These are phyloP conservation scores for Serendipita sp. DNA, from an alignment of 768 basidiomycete genomes.

Conservation along the genomic window DNA sequence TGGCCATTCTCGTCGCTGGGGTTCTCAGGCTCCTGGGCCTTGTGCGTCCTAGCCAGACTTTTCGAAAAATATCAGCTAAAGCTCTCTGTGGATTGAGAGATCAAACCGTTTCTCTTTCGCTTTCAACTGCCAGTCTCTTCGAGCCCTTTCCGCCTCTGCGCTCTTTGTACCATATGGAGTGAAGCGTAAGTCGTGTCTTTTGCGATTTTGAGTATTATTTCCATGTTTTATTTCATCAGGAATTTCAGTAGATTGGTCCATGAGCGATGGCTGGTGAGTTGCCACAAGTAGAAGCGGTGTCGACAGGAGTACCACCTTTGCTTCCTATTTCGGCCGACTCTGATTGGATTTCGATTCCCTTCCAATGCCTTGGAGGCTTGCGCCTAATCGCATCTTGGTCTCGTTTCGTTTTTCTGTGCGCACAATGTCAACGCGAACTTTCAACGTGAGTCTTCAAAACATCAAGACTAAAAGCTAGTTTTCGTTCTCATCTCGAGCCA, in stretches of 20 bases:
- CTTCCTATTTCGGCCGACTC: no score
- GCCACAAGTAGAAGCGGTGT: conserved; percentile 4
- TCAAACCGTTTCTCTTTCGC: conserved; percentile 4
- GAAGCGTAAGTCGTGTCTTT: not conserved
- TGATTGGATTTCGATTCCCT: not conserved
- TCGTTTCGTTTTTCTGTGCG: conserved; percentile 11
- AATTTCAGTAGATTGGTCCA: not conserved
- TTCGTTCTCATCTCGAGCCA: not conserved
- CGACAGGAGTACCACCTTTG: not conserved
- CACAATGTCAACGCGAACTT: conserved; percentile 47
- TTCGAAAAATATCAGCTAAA: conserved; percentile 11
- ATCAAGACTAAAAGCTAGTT: not conserved
- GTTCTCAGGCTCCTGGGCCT: conserved; percentile 2
- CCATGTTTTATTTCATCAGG: not conserved
- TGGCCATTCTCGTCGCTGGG: not conserved
- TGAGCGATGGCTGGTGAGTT: not conserved
- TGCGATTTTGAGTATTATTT: not conserved
- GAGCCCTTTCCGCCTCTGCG: not conserved
- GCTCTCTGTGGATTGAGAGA: conserved; percentile 10
- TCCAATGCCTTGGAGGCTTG: not conserved
- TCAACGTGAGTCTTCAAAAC: conserved; percentile 19
- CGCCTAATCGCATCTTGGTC: conserved; percentile 2
- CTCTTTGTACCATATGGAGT: not conserved
- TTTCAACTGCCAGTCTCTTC: not conserved
- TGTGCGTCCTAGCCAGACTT: conserved; percentile 18